Conservation (phyloP, 805 yeast genomes). For the Ogataea trehalophila region DNA sequence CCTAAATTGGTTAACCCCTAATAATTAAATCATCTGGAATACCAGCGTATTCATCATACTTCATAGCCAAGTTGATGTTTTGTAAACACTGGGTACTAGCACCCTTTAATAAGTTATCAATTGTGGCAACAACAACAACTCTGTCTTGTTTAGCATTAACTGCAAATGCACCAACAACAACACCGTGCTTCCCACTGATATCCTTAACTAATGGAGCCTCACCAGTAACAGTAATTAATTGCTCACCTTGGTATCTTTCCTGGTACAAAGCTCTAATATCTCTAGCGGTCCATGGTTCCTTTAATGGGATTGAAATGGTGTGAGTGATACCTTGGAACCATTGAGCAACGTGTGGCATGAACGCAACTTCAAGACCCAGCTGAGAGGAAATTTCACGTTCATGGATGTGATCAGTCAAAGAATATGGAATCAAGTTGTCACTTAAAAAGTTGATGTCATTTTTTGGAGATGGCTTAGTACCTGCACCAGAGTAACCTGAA, state of each 20-base stretch:
- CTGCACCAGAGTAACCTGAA: conserved; percentile 98
- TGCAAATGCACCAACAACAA: conserved; percentile 92
- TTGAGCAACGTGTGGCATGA: conserved; percentile 96
- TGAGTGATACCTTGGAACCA: conserved; percentile 99
- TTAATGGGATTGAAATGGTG: conserved; percentile 87
- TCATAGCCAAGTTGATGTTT: conserved; percentile 85
- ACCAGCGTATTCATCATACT: conserved; percentile 92
- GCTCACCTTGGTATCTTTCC: conserved; percentile 83
- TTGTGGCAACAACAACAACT: conserved; percentile 91
- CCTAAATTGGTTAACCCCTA: conserved; percentile 35
- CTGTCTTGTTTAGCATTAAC: conserved; percentile 85
- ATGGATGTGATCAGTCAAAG: conserved; percentile 94
- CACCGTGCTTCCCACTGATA: conserved; percentile 91
- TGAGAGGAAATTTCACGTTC: conserved; percentile 87
- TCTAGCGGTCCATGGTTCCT: conserved; percentile 64
- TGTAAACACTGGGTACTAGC: conserved; percentile 99
- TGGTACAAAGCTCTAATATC: conserved; percentile 82
- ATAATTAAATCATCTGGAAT: conserved; percentile 70
- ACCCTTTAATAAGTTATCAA: conserved; percentile 93
- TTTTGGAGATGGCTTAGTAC: conserved; percentile 96
- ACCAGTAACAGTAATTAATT: conserved; percentile 77
- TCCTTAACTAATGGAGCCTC: conserved; percentile 93
- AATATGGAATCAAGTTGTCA: conserved; percentile 89
- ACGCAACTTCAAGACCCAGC: conserved; percentile 75
- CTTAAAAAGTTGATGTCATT: conserved; percentile 72